Evolutionary conservation across 306 rosid species (phyloP).

Genomic region (Lathyrus sativus): DNA sequence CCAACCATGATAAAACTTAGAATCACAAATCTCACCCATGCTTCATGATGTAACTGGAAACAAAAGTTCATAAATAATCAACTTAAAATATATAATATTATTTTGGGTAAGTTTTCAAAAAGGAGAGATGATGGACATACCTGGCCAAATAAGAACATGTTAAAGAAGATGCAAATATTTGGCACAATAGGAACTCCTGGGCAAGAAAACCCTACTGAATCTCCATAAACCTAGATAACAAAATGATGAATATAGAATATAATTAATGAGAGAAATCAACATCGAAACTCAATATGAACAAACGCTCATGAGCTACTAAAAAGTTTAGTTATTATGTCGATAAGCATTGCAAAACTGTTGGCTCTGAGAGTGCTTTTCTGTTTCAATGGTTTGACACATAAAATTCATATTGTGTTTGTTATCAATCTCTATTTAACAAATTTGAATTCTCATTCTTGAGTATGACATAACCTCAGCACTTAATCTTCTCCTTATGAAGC

Average conservation of each 20-base stretch:
- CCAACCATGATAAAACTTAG: conserved; percentile 59
- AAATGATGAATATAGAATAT: conserved; percentile 23
- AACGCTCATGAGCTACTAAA: conserved; percentile 24
- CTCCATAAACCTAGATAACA: conserved; percentile 63
- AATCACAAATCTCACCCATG: conserved; percentile 88
- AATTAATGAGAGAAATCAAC: conserved; percentile 32
- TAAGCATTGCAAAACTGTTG: conserved; percentile 25
- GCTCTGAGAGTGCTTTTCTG: conserved; percentile 29
- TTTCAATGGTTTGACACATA: conserved; percentile 2
- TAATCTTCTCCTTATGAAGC: conserved; percentile 25
- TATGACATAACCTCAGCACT: conserved; percentile 24
- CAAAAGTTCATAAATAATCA: conserved; percentile 25
- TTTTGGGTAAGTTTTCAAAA: conserved; percentile 19
- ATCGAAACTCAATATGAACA: conserved; percentile 17
- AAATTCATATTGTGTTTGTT: conserved; percentile 25
- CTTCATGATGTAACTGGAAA: conserved; percentile 84
- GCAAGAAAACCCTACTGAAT: conserved; percentile 81
- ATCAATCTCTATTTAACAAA: conserved; percentile 17
- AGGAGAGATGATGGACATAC: conserved; percentile 41
- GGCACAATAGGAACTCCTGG: conserved; percentile 90
- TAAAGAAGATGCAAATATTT: conserved; percentile 78
- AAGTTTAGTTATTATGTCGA: conserved; percentile 14
- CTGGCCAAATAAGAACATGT: conserved; percentile 92
- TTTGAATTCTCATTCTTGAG: neutral
- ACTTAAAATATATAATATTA: neutral